Evolutionary conservation across 148 eudicot species (phyloP).

Genomic region (Dianthus caryophyllus): DNA sequence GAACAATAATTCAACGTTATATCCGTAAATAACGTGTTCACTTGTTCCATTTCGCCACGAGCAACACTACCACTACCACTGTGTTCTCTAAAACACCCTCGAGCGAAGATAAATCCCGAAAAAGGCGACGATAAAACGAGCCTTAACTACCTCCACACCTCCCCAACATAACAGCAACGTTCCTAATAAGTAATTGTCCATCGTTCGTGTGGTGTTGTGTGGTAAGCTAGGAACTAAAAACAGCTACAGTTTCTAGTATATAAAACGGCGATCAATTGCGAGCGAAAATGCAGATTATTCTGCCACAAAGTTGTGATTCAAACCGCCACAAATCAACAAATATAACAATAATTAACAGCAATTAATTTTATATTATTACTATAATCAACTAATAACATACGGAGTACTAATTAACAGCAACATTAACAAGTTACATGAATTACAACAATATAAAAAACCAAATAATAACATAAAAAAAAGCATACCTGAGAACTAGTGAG

Average conservation of each 20-base stretch:
- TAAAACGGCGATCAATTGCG: not conserved
- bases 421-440: not conserved
- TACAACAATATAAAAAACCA: not conserved
- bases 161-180: too few species aligned
- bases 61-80: too few species aligned
- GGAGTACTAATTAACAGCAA: not conserved
- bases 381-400: not conserved
- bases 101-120: too few species aligned
- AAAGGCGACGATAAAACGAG: too few species aligned
- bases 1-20: too few species aligned
- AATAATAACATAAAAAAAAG: not conserved
- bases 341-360: too few species aligned
- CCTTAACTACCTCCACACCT: too few species aligned
- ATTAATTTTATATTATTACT: not conserved
- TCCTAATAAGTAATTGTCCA: not conserved
- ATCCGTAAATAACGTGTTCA: too few species aligned
- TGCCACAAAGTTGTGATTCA: not conserved
- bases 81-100: too few species aligned
- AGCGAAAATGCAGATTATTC: not conserved
- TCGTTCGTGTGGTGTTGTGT: not conserved
- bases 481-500: slow-evolving; percentile 80
- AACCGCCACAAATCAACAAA: not conserved
- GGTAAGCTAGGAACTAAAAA: not conserved
- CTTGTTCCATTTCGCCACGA: too few species aligned
- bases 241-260: not conserved